phyloP scores from a whole-genome alignment of 2,329 filamentous ascomycete genomes.

The Phaeophleospora eucalypticola region DNA sequence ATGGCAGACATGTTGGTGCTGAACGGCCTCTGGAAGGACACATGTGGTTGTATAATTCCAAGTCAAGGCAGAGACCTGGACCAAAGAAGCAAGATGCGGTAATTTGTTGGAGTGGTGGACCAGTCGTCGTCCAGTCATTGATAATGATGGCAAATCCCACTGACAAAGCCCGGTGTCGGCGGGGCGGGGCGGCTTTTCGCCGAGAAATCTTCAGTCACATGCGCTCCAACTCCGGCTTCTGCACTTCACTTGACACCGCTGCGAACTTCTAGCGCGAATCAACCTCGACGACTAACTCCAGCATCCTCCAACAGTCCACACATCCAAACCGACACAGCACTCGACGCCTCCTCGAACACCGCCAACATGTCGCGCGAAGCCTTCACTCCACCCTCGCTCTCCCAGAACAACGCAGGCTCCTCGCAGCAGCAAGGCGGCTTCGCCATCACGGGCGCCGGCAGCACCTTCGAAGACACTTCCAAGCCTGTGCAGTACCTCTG shows the following conservation, averaged over 20 bases:
- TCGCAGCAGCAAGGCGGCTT: constrained; percentile 21
- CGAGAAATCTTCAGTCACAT: not conserved
- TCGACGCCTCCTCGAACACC: too few relatives aligned
- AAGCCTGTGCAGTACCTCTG: constrained; percentile 55
- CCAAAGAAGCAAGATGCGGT: constrained; percentile 1
- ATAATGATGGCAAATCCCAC: constrained; percentile 7
- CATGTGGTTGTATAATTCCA: constrained; percentile 17
- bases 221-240: constrained; percentile 1
- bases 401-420: constrained; percentile 29
- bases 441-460: constrained; percentile 51
- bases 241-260: not conserved
- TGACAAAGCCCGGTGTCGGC: constrained; percentile 5
- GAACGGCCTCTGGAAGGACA: constrained; percentile 27
- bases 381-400: constrained; percentile 66
- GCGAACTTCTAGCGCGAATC: too few relatives aligned
- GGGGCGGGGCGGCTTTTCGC: not conserved
- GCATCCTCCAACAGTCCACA: not conserved
- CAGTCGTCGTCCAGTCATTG: constrained; percentile 8
- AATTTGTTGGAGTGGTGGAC: not conserved
- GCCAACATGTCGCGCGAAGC: constrained; percentile 58
- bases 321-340: constrained; percentile 3
- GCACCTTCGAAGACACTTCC: constrained; percentile 54
- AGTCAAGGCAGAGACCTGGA: not conserved
- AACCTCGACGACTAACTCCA: not conserved
- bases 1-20: constrained; percentile 89